Evolutionary conservation across 2,329 filamentous ascomycete genomes (phyloP), one percentile per base, ranked within the genome.

Genomic region (Cryphonectria naterciae): DNA sequence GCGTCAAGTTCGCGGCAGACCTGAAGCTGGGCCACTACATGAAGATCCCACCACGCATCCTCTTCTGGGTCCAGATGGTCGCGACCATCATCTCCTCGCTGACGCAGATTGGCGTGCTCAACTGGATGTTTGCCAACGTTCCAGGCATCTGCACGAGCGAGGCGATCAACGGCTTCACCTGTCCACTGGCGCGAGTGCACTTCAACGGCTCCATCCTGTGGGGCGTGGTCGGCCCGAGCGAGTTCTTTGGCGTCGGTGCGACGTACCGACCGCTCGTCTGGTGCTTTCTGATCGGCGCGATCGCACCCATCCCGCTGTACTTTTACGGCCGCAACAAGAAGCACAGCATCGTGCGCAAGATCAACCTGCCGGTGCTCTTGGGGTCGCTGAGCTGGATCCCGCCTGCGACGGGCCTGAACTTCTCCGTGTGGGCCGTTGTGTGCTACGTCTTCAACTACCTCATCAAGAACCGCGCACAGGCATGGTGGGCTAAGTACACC

Each of bases 401-500:
- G 0, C 94, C 94, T 0, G 94, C 94, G 2, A 92, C 92, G 0
- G 93, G 93, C 0, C 89, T 97, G 74, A 97, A 97, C 80, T 97
- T 96, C 78, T 93, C 90, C 1, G 92, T 95, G 60, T 97, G 94
- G 93, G 92, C 91, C 0, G 82, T 96, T 10, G 92, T 97, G 19
- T 96, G 93, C 82, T 97, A 92, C 80, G 75, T 93, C 60, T 97
- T 97, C 85, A 97, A 97, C 79, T 91, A 91, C 78, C 80, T 91
- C 72, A 87, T 97, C 77, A 89, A 91, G 78, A 88, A 88, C 49
- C 85, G 91, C 32, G 91, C 89, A 37, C 85, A 85, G 41, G 90
- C 88, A 1, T 97, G 94, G 94, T 97, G 94, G 94, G 89, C 89
- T 64, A 96, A 97, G 81, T 97, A 97, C 79, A 95, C 93, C 56